Base-by-base conservation (phyloP, 2,329 filamentous ascomycete species). In the Aspergillus floridensis region DNA sequence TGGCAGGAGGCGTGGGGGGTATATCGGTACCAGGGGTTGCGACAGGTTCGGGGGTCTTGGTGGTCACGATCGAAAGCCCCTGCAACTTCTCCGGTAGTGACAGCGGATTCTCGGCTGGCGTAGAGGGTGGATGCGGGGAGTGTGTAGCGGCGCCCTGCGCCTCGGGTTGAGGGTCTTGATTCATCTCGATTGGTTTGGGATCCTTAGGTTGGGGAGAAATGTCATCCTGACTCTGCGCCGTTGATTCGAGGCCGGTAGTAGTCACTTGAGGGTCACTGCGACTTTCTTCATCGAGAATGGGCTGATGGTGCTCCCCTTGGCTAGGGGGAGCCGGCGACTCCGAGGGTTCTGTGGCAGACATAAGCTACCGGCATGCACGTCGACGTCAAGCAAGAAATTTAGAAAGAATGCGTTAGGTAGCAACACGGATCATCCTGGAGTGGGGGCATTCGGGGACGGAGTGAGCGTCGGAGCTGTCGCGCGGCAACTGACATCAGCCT, bases 1-100 rank as follows among this genome's bases (percentile, higher is more conserved):
- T 82, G 2, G 79, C 76, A 2, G 81, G 79, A 3, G 76, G 81
- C 4, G 80, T 76, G 50, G 81, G 81, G 31, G 81, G 80, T 14
- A 66, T 59, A 21, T 68, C 68, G 29, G 59, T 53, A 31, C 54
- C 61, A 21, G 63, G 57, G 11, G 62, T 55, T 14, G 59, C 58
- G 19, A 58, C 58, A 16, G 58, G 58, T 35, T 69, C 66, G 19
- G 67, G 53, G 22, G 59, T 63, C 38, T 44, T 44, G 21, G 66
- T 63, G 29, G 59, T 65, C 6, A 69, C 71, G 60, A 76, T 54
- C 21, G 73, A 75, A 53, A 76, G 61, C 38, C 60, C 63, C 58
- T 72, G 68, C 58, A 76, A 65, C 49, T 69, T 67, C 58, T 63
- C 66, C 46, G 71, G 61, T 57, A 72, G 68, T 58, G 61, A 62